phyloP scores from a whole-genome alignment of 352 stramenopile genomes.

The Phytophthora tubulina region DNA sequence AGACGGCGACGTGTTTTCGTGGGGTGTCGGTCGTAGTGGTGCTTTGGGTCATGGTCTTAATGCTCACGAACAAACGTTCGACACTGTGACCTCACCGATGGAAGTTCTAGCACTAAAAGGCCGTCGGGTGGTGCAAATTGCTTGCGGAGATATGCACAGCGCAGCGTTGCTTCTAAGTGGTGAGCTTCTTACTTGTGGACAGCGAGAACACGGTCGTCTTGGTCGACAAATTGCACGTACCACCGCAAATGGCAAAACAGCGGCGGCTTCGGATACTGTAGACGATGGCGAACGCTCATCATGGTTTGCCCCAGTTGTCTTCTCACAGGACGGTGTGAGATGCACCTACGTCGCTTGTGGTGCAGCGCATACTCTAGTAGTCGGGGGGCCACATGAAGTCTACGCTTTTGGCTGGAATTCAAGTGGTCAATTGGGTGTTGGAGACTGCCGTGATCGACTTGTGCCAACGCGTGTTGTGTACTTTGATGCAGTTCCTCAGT shows the following conservation, averaged over 20 bases:
- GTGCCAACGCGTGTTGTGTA: slow-evolving; percentile 57
- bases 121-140: slow-evolving; percentile 48
- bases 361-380: slow-evolving; percentile 63
- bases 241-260: slow-evolving; percentile 10
- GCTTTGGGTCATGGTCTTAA: slow-evolving; percentile 65
- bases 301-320: slow-evolving; percentile 44
- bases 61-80: slow-evolving; percentile 43
- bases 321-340: slow-evolving; percentile 11
- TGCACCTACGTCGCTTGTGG: slow-evolving; percentile 73
- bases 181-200: slow-evolving; percentile 69
- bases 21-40: slow-evolving; percentile 62
- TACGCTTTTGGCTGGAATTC: slow-evolving; percentile 70
- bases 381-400: slow-evolving; percentile 49
- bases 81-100: slow-evolving; percentile 54
- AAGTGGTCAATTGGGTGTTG: slow-evolving; percentile 69
- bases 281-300: slow-evolving; percentile 40
- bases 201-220: slow-evolving; percentile 62
- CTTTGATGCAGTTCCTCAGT: slow-evolving; percentile 43
- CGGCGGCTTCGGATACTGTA: background rate
- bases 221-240: slow-evolving; percentile 36
- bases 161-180: slow-evolving; percentile 55
- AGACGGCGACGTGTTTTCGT: slow-evolving; percentile 75
- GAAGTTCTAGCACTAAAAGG: slow-evolving; percentile 60
- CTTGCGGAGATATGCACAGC: slow-evolving; percentile 75
- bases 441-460: slow-evolving; percentile 60